A percentile compares a stretch with the other conserved stretches of the same genome.
Evolutionary conservation across 169 alveolate genomes (phyloP).

Genomic region (Eimeria acervulina): DNA sequence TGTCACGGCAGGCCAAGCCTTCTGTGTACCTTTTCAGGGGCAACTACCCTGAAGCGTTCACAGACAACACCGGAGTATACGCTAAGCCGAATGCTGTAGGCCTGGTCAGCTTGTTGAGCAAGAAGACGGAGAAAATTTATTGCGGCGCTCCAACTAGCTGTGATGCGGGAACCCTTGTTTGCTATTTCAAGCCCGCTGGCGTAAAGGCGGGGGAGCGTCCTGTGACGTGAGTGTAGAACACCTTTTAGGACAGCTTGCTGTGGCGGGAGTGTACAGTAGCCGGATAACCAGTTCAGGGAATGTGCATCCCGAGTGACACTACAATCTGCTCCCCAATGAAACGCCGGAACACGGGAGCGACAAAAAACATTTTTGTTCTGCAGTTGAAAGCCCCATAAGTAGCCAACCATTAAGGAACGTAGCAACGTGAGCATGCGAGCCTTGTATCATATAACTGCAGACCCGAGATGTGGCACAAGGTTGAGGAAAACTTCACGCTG

Average conservation of each 20-base stretch:
- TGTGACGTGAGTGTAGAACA: neutral
- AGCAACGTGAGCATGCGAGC: neutral
- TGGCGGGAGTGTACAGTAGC: neutral
- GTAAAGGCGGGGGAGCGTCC: neutral
- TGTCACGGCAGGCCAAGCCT: neutral
- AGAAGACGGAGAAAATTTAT: neutral
- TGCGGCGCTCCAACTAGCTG: slow-evolving; percentile 2
- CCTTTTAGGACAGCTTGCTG: neutral
- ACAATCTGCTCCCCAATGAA: neutral
- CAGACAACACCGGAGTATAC: neutral
- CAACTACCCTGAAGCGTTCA: slow-evolving; percentile 16
- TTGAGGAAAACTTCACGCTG: neutral
- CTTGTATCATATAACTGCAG: neutral
- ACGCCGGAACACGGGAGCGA: no score
- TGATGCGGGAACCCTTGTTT: neutral
- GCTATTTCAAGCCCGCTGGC: slow-evolving; percentile 18
- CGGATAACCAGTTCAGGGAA: neutral
- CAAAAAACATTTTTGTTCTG: neutral
- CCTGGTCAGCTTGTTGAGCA: slow-evolving; percentile 35
- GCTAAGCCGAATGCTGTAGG: slow-evolving; percentile 34
- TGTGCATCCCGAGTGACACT: neutral
- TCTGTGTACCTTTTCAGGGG: neutral
- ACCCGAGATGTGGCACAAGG: slow-evolving; percentile 33
- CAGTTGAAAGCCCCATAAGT: neutral
- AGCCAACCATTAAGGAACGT: neutral